Percentiles rank a stretch among this genome's conserved stretches.
Conservation (phyloP, 345 rosid species). For the Citrus sp. region DNA sequence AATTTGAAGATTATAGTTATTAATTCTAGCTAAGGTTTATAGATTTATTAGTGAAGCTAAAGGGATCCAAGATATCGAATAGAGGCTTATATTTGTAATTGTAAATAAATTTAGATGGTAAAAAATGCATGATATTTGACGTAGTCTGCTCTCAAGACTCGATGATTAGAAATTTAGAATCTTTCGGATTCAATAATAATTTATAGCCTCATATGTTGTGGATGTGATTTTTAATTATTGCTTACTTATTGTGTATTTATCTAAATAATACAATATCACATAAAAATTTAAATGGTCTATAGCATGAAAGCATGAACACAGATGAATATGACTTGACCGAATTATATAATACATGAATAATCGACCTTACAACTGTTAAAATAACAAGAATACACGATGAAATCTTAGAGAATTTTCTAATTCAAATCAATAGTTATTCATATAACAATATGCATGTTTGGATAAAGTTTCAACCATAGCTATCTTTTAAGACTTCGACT, state of each 20-base stretch:
- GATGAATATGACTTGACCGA: too few species aligned
- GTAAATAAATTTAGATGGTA: background rate
- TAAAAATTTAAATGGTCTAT: too few species aligned
- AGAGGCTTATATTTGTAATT: background rate
- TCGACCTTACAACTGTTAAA: too few species aligned
- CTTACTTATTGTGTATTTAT: background rate
- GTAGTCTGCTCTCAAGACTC: background rate
- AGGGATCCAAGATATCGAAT: conserved; percentile 20
- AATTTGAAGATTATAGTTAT: conserved; percentile 47
- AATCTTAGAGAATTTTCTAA: background rate
- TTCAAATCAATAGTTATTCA: too few species aligned
- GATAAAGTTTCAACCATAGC: background rate
- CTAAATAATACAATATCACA: too few species aligned
- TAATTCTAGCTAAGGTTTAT: conserved; percentile 20
- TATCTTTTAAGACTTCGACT: too few species aligned
- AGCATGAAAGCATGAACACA: too few species aligned
- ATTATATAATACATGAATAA: too few species aligned
- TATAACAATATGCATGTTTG: background rate
- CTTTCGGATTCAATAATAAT: background rate
- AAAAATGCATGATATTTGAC: conserved; percentile 9
- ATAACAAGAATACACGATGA: background rate
- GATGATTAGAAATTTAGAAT: background rate
- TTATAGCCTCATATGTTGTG: background rate
- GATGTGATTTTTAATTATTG: background rate
- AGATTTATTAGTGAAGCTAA: conserved; percentile 27